Percentiles rank a stretch among this genome's conserved stretches.
Conservation (phyloP, 352 stramenopile genomes). For the Pythium periplocum region DNA sequence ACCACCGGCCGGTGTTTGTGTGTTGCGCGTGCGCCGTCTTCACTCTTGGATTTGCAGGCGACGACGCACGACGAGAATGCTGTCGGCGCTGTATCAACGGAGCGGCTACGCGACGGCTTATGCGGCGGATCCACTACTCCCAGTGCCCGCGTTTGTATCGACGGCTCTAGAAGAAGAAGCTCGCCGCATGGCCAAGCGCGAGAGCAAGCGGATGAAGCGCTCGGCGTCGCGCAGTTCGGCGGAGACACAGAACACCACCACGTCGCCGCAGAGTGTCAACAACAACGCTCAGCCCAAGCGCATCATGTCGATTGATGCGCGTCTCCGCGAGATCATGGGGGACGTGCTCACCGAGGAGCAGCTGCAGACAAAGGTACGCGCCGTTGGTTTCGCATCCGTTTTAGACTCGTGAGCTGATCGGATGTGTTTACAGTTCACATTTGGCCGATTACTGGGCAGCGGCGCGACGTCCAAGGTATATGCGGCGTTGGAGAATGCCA, state of each 20-base stretch:
- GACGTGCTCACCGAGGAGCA: constrained; percentile 55
- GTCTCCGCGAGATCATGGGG: constrained; percentile 53
- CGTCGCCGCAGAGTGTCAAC: constrained; percentile 1
- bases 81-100: constrained; percentile 15
- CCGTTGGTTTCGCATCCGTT: too few relatives aligned
- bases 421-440: constrained; percentile 34
- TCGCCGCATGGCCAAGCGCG: not conserved
- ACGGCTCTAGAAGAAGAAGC: not conserved
- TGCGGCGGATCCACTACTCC: constrained; percentile 7
- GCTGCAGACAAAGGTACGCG: constrained; percentile 30
- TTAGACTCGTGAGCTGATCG: too few relatives aligned
- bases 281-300: constrained; percentile 6
- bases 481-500: constrained; percentile 44
- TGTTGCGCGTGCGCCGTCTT: too few relatives aligned
- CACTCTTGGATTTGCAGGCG: too few relatives aligned
- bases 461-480: constrained; percentile 79
- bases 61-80: constrained; percentile 1
- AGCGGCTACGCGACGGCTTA: constrained; percentile 6
- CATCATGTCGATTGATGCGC: constrained; percentile 47
- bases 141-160: not conserved
- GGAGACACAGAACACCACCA: constrained; percentile 16
- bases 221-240: not conserved
- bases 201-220: not conserved
- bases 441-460: constrained; percentile 52
- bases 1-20: too few relatives aligned